Base-by-base conservation (phyloP, 176 grass and related monocot genomes). In the Aegilops tauschii region DNA sequence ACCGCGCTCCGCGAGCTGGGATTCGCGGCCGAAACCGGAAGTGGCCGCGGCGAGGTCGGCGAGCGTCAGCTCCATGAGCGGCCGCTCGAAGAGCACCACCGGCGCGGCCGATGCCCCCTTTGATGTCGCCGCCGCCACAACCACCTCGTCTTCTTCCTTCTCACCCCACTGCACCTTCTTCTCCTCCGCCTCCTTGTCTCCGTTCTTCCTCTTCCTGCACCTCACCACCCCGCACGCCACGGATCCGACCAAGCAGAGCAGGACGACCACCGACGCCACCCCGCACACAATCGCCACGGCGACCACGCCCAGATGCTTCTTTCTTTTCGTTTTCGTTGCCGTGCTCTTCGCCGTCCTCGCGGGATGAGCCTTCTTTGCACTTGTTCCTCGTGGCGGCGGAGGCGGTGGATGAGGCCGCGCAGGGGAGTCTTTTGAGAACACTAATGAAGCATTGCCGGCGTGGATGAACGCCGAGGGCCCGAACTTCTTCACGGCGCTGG, bases 21-120 rank as follows among this genome's bases (percentile, higher is more conserved):
- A 99, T 68, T 99, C 97, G 32, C 82, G 82, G n/a, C 97, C 92
- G 73, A 99, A 96, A 1, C 94, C 90, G 3, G 97, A 96, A 23
- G 97, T 95, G 1, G 90, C 94, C 52, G 90, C 83, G 0, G 85
- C 90, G 44, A 99, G 87, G 72, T 96, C 94, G 9, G 89, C 90
- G 23, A 99, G 92, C 34, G 88, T 94, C 61, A 96, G 85, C 80
- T 87, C 77, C 90, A 99, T 89, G 31, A 99, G 66, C 29, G 97
- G 97, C 82, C 93, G 83, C 87, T 96, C 94, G 75, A 99, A 94
- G 80, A 99, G 79, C 65, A 99, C 94, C 84, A 99, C 97, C 81
- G 90, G 90, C 78, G 90, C 90, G 4, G 87, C 72, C 25, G 75
- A 83, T 1, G 65, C 88, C 3, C 84, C 89, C 85, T 93, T 90